A percentile compares a stretch with the other conserved stretches of the same genome.
Evolutionary conservation across 257 asterid species (phyloP).

Genomic region (Nicotiana obtusifolia): DNA sequence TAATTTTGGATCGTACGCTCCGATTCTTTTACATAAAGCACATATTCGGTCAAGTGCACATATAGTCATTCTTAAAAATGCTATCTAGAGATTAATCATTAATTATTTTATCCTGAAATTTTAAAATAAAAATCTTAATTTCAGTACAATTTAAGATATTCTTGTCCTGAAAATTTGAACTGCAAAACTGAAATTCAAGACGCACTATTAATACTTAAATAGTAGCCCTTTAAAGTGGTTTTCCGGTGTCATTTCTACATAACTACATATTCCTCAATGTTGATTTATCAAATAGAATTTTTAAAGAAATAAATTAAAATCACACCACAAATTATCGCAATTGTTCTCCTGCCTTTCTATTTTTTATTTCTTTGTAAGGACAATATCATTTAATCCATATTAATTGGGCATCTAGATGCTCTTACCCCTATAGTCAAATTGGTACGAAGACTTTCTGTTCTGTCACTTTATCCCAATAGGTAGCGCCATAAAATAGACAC

Average conservation of each 20-base stretch:
- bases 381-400: neutral
- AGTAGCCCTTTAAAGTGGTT: too few relatives aligned
- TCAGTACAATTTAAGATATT: too few relatives aligned
- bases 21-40: neutral
- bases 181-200: too few relatives aligned
- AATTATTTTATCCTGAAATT: too few relatives aligned
- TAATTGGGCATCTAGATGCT: neutral
- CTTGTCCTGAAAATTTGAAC: too few relatives aligned
- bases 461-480: neutral
- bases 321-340: neutral
- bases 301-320: neutral
- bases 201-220: too few relatives aligned
- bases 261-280: too few relatives aligned
- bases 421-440: neutral
- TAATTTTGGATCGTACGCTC: neutral
- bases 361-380: neutral
- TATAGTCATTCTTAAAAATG: too few relatives aligned
- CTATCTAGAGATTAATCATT: too few relatives aligned
- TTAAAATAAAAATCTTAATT: too few relatives aligned
- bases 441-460: neutral
- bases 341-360: neutral
- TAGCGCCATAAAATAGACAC: neutral
- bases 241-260: too few relatives aligned
- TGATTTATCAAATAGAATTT: neutral
- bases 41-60: neutral